Evolutionary conservation across 2,329 filamentous ascomycete genomes (phyloP).

Genomic region (Magnaporthiopsis rhizophila): DNA sequence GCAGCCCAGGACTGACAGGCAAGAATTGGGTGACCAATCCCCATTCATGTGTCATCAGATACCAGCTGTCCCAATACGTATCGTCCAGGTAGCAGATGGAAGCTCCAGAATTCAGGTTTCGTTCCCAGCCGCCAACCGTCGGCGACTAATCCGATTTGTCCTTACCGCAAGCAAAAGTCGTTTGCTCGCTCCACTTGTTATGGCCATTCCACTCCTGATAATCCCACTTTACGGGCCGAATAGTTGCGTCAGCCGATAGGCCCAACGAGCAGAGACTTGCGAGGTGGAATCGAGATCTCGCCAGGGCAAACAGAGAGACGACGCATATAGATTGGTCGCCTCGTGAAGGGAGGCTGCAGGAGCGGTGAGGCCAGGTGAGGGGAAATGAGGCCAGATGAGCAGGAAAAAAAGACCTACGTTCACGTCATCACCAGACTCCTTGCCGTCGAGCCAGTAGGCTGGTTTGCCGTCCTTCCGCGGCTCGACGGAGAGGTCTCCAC

Average conservation of each 20-base stretch:
- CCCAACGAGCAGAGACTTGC: neutral
- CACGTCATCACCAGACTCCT: neutral
- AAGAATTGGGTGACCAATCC: neutral
- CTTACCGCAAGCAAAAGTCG: slow-evolving; percentile 1
- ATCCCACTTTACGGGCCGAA: neutral
- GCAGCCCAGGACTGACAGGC: neutral
- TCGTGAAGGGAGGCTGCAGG: neutral
- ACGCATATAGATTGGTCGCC: neutral
- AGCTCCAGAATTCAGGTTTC: neutral
- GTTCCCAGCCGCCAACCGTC: neutral
- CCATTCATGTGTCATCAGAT: no score
- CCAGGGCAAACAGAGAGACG: neutral
- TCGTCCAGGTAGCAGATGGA: neutral
- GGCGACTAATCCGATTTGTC: neutral
- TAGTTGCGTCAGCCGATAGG: neutral
- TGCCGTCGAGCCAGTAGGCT: slow-evolving; percentile 2
- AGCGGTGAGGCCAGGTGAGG: neutral
- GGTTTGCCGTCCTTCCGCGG: neutral
- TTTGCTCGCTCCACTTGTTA: neutral
- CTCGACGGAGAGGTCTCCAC: neutral
- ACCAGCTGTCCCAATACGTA: neutral
- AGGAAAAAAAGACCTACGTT: neutral
- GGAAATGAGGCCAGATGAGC: neutral
- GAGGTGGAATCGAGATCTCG: no score
- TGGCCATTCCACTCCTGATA: neutral